A percentile compares a stretch with the other conserved stretches of the same genome.
phyloP scores from a whole-genome alignment of 2,329 filamentous ascomycete genomes.

The Colletotrichum higginsianum region DNA sequence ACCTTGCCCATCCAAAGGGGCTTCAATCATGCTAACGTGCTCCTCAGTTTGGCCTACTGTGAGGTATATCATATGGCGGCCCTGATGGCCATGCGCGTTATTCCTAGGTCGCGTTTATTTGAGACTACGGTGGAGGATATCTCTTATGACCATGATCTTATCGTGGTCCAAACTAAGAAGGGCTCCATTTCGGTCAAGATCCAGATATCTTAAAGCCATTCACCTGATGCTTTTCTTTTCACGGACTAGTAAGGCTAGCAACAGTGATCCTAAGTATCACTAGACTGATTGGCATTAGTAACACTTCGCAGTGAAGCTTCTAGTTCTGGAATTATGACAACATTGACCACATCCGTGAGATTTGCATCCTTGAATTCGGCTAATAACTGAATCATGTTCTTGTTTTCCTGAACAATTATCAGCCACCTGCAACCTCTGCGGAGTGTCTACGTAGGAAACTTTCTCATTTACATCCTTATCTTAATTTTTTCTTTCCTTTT shows the following conservation, averaged over 20 bases:
- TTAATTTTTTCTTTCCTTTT: no score
- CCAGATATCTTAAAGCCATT: constrained; percentile 12
- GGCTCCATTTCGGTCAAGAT: constrained; percentile 39
- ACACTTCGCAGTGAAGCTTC: no score
- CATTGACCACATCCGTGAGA: no score
- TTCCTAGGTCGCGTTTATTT: constrained; percentile 47
- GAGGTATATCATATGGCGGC: constrained; percentile 49
- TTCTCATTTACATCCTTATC: no score
- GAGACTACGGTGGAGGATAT: constrained; percentile 50
- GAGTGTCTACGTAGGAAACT: no score
- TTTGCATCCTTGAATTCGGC: no score
- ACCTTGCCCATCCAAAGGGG: background rate
- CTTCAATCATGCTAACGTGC: constrained; percentile 8
- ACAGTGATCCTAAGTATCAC: constrained; percentile 45
- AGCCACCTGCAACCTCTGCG: no score
- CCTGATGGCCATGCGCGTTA: constrained; percentile 48
- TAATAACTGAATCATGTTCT: no score
- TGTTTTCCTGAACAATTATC: no score
- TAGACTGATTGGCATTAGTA: constrained; percentile 1
- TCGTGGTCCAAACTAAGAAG: constrained; percentile 45
- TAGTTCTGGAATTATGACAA: no score
- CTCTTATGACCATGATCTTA: constrained; percentile 48
- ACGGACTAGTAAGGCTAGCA: constrained; percentile 43
- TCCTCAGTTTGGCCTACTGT: constrained; percentile 48
- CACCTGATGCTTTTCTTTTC: constrained; percentile 12